Conservation (phyloP, 2,329 filamentous ascomycete genomes). For the Fusarium staphyleae region DNA sequence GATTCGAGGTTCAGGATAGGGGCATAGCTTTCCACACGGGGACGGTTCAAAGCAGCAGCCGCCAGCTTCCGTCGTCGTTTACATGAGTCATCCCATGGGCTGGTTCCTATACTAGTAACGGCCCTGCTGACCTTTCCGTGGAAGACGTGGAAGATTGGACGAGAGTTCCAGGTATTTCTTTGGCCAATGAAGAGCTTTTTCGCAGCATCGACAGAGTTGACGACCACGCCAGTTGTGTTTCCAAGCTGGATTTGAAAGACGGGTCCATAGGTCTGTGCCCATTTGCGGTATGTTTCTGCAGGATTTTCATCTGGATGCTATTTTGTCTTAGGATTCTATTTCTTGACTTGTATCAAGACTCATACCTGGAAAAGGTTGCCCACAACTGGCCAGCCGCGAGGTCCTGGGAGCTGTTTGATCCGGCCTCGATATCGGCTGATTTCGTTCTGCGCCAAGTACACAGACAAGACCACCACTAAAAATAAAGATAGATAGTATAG, state of each 20-base stretch:
- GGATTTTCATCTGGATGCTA: constrained; percentile 9
- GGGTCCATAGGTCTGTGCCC: constrained; percentile 42
- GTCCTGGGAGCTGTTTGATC: constrained; percentile 3
- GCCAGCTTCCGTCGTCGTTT: constrained; percentile 71
- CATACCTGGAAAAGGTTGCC: constrained; percentile 18
- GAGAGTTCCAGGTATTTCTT: constrained; percentile 69
- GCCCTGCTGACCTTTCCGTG: constrained; percentile 60
- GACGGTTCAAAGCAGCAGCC: constrained; percentile 59
- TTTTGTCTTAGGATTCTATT: not conserved
- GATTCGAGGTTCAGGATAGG: constrained; percentile 72
- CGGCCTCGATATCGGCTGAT: not conserved
- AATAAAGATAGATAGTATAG: not conserved
- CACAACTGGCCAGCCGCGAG: constrained; percentile 12
- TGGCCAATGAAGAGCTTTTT: constrained; percentile 71
- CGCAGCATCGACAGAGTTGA: constrained; percentile 71
- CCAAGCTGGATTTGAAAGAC: constrained; percentile 47
- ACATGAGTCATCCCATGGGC: constrained; percentile 73
- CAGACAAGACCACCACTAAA: not conserved
- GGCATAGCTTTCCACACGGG: constrained; percentile 71
- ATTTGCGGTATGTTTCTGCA: constrained; percentile 41
- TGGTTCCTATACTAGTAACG: constrained; percentile 63
- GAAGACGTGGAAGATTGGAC: constrained; percentile 69
- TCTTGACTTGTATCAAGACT: not conserved
- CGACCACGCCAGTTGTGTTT: constrained; percentile 67
- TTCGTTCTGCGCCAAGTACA: constrained; percentile 1